A percentile compares a stretch with the other conserved stretches of the same genome.
phyloP scores from a whole-genome alignment of 495 filamentous ascomycete genomes.

The Hyaloscypha variabilis region DNA sequence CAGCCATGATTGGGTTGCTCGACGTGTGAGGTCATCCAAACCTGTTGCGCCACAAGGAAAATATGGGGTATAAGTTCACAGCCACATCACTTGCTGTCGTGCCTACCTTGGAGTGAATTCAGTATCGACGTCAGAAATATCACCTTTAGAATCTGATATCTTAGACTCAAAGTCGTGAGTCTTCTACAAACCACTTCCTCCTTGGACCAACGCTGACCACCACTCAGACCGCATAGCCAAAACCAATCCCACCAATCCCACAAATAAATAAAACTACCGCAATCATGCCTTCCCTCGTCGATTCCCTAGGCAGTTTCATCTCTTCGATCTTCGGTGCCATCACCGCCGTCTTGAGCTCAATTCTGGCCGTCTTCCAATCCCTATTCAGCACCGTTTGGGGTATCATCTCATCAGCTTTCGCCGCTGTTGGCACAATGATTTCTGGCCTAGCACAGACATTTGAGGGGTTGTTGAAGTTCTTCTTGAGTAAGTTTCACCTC shows the following conservation, averaged over 20 bases:
- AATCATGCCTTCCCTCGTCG: slow-evolving; percentile 39
- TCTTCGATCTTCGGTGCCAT: slow-evolving; percentile 36
- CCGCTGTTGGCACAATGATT: slow-evolving; percentile 29
- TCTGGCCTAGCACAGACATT: slow-evolving; percentile 34
- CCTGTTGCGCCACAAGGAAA: slow-evolving; percentile 15
- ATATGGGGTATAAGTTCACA: not conserved
- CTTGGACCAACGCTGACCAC: not conserved
- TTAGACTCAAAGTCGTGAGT: not conserved
- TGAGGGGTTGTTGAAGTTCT: slow-evolving; percentile 43
- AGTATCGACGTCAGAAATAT: not conserved
- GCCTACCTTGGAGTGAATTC: not conserved
- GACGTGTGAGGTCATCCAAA: slow-evolving; percentile 19
- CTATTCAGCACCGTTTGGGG: slow-evolving; percentile 39
- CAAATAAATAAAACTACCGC: not conserved
- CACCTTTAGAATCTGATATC: not conserved
- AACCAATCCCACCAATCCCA: not conserved
- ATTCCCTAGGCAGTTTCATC: slow-evolving; percentile 39
- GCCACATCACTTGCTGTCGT: slow-evolving; percentile 4
- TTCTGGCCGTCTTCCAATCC: slow-evolving; percentile 37
- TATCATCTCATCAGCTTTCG: slow-evolving; percentile 35
- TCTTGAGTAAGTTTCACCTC: slow-evolving; percentile 37
- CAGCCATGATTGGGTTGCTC: not conserved
- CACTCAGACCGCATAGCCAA: not conserved
- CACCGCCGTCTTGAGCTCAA: slow-evolving; percentile 25
- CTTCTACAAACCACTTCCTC: not conserved